Conservation (phyloP, 176 grass and related monocot genomes). For the Hyparrhenia diplandra region DNA sequence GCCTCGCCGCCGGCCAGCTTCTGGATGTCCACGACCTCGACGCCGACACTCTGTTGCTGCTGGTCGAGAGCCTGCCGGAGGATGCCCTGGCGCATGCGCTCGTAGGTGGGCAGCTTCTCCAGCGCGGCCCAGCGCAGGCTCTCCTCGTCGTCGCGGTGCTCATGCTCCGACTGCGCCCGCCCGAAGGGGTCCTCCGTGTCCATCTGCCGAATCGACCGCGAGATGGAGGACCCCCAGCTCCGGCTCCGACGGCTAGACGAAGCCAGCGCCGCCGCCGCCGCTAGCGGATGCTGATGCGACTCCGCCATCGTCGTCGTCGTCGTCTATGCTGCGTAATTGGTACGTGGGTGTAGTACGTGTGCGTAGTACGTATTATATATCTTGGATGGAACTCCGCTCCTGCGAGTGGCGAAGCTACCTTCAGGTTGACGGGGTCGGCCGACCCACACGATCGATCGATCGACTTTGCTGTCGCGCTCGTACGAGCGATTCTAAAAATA, state of each 20-base stretch:
- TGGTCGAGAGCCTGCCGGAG: constrained; percentile 24
- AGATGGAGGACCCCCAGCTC: constrained; percentile 24
- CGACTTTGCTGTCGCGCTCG: too few species aligned
- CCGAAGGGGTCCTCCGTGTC: constrained; percentile 50
- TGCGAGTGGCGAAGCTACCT: too few species aligned
- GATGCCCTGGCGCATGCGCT: constrained; percentile 63
- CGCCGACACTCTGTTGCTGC: background rate
- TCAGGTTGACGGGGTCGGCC: too few species aligned
- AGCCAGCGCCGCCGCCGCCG: background rate
- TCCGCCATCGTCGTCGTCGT: background rate
- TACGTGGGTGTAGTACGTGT: too few species aligned
- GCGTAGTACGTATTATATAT: too few species aligned
- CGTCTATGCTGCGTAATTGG: too few species aligned
- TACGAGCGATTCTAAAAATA: too few species aligned
- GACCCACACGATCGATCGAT: too few species aligned
- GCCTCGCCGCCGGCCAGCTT: constrained; percentile 20
- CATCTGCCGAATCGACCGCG: constrained; percentile 33
- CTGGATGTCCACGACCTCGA: constrained; percentile 46
- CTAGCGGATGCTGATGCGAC: background rate
- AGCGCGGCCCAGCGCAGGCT: constrained; percentile 81
- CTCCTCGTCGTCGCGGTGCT: constrained; percentile 69
- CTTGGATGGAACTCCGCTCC: too few species aligned
- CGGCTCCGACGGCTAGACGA: constrained; percentile 29
- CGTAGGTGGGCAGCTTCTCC: constrained; percentile 95
- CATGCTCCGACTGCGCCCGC: background rate